Evolutionary conservation across 2,329 filamentous ascomycete species (phyloP), one percentile per base, ranked within the genome.

Genomic region (Drechslerella coelobrocha): DNA sequence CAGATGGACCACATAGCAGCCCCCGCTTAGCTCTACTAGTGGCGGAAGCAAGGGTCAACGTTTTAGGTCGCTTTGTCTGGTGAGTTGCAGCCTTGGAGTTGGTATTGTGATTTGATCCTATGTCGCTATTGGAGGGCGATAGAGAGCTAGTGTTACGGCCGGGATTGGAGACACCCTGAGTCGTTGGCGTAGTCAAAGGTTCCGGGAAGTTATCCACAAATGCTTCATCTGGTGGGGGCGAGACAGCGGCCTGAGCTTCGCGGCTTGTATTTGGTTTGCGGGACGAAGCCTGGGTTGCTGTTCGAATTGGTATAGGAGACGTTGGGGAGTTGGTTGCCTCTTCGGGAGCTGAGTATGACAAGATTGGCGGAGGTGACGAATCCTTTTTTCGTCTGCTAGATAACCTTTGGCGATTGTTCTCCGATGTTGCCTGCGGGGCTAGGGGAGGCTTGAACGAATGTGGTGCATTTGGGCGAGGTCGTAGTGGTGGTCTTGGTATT

Each of bases 1-100:
- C 45, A 17, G 65, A 61, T 2, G 48, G 66, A 54, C 66, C 66
- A 61, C 66, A 71, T 34, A 71, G 37, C 12, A 71, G 27, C 47
- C 24, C 48, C 41, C 66, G 59, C 34, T 41, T 53, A 50, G 29
- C 51, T 54, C 66, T 63, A 71, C 53, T 63, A n/a, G 45, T 31
- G 10, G 66, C 66, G 19, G 66, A 71, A 60, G 59, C 29, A 1
- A 71, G 54, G 29, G 66, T 60, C 53, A 71, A 17, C 41, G 51
- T 37, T 50, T 41, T 52, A 1, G 41, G 26, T 43, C 26, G 51
- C 9, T 39, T n/a, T 9, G 12, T 2, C 23, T 63, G 29, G 19
- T 60, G 23, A 19, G n/a, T 21, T 8, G 41, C 17, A 45, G 14
- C 10, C 41, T 23, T 6, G 19, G 19, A 5, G 17, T 45, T 17